phyloP scores from a whole-genome alignment of 208 protist genomes.

The Porcisia deanei region DNA sequence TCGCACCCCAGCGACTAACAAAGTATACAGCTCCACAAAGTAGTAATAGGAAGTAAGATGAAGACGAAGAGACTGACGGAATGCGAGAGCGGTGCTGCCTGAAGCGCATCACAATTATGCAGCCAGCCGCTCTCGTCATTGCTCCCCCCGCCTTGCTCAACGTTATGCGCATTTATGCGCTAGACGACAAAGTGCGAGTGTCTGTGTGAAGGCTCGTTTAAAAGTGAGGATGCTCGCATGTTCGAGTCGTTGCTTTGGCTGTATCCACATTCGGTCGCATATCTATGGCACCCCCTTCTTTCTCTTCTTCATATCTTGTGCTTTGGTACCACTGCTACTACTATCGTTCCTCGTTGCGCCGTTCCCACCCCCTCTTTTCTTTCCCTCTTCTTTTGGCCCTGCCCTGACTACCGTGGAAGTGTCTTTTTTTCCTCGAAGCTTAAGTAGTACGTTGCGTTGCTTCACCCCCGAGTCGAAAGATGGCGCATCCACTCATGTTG shows the following conservation, averaged over 20 bases:
- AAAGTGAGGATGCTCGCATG: background rate
- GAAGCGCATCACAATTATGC: too few species aligned
- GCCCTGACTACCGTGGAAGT: background rate
- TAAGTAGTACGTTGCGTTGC: background rate
- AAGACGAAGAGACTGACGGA: background rate
- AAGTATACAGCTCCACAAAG: too few species aligned
- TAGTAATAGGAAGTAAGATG: background rate
- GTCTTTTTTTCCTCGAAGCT: background rate
- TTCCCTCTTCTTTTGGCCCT: background rate
- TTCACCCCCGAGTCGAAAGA: background rate
- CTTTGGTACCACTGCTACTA: background rate
- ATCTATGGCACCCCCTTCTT: background rate
- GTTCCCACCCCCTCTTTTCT: background rate
- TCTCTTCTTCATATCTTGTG: background rate
- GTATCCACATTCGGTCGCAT: background rate
- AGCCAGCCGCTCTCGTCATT: background rate
- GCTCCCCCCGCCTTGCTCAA: background rate
- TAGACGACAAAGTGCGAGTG: background rate
- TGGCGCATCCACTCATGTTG: slow-evolving; percentile 3
- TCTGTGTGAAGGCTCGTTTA: background rate
- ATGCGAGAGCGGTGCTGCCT: background rate
- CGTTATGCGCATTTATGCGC: background rate
- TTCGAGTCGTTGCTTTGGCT: background rate
- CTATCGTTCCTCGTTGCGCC: slow-evolving; percentile 14
- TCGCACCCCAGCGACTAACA: slow-evolving; percentile 48